Percentiles rank a stretch among this genome's conserved stretches.
Evolutionary conservation across 371 early-diverging fungal genomes (phyloP).

Genomic region (Zopfochytrium polystomum): DNA sequence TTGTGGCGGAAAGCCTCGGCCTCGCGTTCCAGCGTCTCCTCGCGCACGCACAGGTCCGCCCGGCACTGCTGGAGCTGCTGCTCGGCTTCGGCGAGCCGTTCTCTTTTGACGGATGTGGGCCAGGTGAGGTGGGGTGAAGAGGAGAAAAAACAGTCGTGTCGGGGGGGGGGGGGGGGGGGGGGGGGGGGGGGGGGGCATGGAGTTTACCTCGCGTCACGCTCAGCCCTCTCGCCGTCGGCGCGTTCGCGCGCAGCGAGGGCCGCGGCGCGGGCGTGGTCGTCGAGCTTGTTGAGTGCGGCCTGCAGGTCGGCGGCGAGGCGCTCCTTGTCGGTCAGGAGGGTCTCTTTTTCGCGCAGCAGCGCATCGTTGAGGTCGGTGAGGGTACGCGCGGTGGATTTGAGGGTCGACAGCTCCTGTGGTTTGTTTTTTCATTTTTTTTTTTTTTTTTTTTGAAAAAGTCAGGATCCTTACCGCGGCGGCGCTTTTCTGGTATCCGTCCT

Average conservation of each 20-base stretch:
- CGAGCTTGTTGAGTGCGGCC: background rate
- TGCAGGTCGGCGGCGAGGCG: background rate
- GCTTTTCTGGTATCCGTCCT: constrained; percentile 1
- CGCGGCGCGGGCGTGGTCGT: background rate
- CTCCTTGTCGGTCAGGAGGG: background rate
- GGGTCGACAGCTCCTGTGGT: background rate
- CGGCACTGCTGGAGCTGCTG: background rate
- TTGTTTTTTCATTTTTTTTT: no score
- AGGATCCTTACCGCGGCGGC: no score
- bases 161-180: no score
- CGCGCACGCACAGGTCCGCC: background rate
- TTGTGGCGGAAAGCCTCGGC: background rate
- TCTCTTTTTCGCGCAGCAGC: background rate
- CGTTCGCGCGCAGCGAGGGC: background rate
- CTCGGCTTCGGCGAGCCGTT: background rate
- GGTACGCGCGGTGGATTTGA: background rate
- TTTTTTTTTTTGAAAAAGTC: no score
- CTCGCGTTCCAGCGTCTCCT: background rate
- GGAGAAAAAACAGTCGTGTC: background rate
- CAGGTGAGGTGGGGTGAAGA: background rate
- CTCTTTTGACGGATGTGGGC: background rate
- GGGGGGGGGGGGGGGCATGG: no score
- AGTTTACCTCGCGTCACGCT: background rate
- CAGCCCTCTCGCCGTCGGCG: background rate
- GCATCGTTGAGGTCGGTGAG: background rate